Percentiles rank a stretch among this genome's conserved stretches.
phyloP scores from a whole-genome alignment of 768 basidiomycete genomes.

The Phylloporus sp. region DNA sequence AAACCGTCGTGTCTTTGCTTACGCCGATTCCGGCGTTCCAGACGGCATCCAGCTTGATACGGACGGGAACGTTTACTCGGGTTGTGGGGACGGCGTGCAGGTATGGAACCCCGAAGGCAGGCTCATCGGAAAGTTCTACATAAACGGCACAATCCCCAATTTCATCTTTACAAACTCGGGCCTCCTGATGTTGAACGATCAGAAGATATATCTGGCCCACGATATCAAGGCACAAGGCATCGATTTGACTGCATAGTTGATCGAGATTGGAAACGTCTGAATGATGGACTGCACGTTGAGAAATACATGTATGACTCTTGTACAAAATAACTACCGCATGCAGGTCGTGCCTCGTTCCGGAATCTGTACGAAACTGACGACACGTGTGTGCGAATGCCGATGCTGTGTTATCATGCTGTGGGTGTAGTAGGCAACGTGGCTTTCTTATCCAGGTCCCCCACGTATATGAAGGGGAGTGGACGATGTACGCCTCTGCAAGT shows the following conservation, averaged over 20 bases:
- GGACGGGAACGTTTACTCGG: slow-evolving; percentile 61
- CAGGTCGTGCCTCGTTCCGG: neutral
- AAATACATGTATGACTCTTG: neutral
- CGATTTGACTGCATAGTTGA: slow-evolving; percentile 11
- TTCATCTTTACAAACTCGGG: slow-evolving; percentile 38
- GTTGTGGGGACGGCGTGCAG: slow-evolving; percentile 65
- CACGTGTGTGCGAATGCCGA: slow-evolving; percentile 5
- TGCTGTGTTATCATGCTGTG: neutral
- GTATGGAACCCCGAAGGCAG: slow-evolving; percentile 54
- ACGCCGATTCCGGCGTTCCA: slow-evolving; percentile 57
- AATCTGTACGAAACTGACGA: neutral
- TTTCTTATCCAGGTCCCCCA: neutral
- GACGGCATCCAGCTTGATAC: slow-evolving; percentile 66
- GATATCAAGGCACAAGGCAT: slow-evolving; percentile 31
- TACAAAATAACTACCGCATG: neutral
- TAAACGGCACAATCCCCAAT: slow-evolving; percentile 34
- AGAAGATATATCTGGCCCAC: slow-evolving; percentile 36
- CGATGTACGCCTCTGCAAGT: slow-evolving; percentile 13
- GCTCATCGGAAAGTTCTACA: slow-evolving; percentile 34
- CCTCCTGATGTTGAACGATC: slow-evolving; percentile 38
- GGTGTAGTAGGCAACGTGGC: neutral
- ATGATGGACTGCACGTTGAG: neutral
- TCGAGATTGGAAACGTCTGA: neutral
- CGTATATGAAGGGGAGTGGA: neutral
- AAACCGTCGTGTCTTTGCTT: slow-evolving; percentile 66